Percentiles rank a stretch among this genome's conserved stretches.
phyloP scores from a whole-genome alignment of 2,329 filamentous ascomycete species.

The Karstenula rhodostoma region DNA sequence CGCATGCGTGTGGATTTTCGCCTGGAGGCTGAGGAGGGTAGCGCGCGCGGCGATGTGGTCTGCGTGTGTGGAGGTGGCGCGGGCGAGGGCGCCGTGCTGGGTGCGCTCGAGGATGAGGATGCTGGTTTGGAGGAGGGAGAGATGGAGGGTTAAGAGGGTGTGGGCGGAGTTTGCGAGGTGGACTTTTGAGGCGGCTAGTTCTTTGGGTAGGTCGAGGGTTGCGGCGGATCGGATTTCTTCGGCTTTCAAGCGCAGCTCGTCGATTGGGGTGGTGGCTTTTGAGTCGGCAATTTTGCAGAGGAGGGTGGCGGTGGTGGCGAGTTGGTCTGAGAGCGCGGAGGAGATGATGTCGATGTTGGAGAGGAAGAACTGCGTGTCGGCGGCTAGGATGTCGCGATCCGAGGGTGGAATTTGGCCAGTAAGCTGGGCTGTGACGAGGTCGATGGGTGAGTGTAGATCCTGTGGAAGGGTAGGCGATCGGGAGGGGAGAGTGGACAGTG shows the following conservation, averaged over 20 bases:
- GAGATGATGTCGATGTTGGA: slow-evolving; percentile 49
- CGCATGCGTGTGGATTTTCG: slow-evolving; percentile 40
- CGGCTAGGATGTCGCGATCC: slow-evolving; percentile 51
- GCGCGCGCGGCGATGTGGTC: slow-evolving; percentile 55
- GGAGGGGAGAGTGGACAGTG: slow-evolving; percentile 46
- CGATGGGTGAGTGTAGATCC: slow-evolving; percentile 54
- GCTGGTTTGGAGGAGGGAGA: slow-evolving; percentile 45
- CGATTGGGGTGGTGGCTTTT: slow-evolving; percentile 20
- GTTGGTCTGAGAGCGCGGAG: slow-evolving; percentile 43
- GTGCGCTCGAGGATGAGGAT: slow-evolving; percentile 58
- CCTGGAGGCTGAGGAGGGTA: slow-evolving; percentile 52
- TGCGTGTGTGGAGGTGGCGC: slow-evolving; percentile 52
- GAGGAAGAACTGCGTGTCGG: slow-evolving; percentile 52
- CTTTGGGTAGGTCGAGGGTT: slow-evolving; percentile 25
- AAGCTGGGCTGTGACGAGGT: slow-evolving; percentile 52
- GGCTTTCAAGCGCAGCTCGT: slow-evolving; percentile 22
- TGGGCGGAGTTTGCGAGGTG: slow-evolving; percentile 45
- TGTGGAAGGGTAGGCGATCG: slow-evolving; percentile 48
- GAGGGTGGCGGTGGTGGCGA: slow-evolving; percentile 37
- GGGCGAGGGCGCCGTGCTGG: slow-evolving; percentile 55
- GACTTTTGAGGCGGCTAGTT: slow-evolving; percentile 40
- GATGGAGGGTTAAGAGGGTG: slow-evolving; percentile 47
- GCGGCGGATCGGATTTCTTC: slow-evolving; percentile 22
- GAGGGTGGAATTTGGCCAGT: slow-evolving; percentile 44
- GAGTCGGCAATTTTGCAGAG: slow-evolving; percentile 47